Base-by-base conservation (phyloP, 2,329 filamentous ascomycete genomes). In the Myriosclerotinia scirpicola region DNA sequence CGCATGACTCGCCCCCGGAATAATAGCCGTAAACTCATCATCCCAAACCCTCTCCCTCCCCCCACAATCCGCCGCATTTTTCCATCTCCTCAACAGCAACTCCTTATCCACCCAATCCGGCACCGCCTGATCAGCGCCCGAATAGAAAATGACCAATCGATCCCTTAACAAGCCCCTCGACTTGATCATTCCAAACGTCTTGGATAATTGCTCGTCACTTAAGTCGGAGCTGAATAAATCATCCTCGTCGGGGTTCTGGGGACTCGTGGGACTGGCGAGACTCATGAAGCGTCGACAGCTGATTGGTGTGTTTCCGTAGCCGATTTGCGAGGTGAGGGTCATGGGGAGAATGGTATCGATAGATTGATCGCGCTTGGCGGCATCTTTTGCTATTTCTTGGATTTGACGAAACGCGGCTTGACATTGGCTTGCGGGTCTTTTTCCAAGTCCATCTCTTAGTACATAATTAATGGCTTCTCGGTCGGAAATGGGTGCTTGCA, bases 191-290 rank as follows among this genome's bases (percentile, higher is more conserved):
- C 87, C 87, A 76, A 90, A 90, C 0, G 86, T 87, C 34, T 74
- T 73, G 58, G 72, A 67, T 36, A 89, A 75, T 34, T 79, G 75
- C 66, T 81, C 77, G 40, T 85, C 83, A 1, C 73, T 72, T 36
- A 89, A 75, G 75, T 90, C 88, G 14, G 82, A 84, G 67, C 84
- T 87, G 77, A 90, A 90, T 67, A 87, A 83, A 73, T 90, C 88
- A 74, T 90, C 87, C 58, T 85, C 83, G 2, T 81, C 82, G 1
- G 81, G 82, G 22, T 78, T 74, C 38, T 79, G 77, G 0, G 85
- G 85, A 34, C 82, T 84, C 52, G 73, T 72, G 0, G 75, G 75
- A 56, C 77, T 78, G 1, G 82, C 79, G 11, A 90, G 79, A 67
- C 85, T 86, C 54, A 75, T 69, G 68, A 71, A 77, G 61, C 73